A percentile compares a stretch with the other conserved stretches of the same genome.
phyloP scores from a whole-genome alignment of 164 flowering plant genomes.

The Tinospora cordifolia region DNA sequence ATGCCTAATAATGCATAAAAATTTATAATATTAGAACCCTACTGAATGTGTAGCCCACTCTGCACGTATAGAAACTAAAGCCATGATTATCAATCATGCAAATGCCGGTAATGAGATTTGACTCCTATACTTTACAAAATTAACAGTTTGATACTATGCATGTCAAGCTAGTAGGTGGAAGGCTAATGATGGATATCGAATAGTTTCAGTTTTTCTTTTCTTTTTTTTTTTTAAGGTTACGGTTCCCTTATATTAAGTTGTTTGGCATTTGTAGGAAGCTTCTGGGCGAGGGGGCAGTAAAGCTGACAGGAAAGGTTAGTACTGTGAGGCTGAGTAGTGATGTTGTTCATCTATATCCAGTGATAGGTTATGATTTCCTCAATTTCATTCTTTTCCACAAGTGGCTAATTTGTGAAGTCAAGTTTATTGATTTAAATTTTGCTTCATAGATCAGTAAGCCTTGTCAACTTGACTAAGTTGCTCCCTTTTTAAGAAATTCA shows the following conservation, averaged over 20 bases:
- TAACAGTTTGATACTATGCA: no score
- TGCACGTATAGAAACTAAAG: no score
- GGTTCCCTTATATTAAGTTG: not conserved
- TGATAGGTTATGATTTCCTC: not conserved
- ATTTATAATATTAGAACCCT: no score
- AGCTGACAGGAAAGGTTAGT: slow-evolving; percentile 16
- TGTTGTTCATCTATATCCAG: not conserved
- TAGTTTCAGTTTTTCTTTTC: not conserved
- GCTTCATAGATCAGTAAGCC: not conserved
- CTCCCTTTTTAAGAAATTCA: not conserved
- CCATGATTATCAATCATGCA: no score
- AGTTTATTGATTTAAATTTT: no score
- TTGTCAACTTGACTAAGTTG: not conserved
- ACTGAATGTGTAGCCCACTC: no score
- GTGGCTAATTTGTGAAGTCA: not conserved
- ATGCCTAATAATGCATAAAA: no score
- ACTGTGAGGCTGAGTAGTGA: not conserved
- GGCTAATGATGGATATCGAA: no score
- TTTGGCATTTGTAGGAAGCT: slow-evolving; percentile 8
- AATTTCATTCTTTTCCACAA: not conserved
- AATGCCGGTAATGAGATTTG: no score
- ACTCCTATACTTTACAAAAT: no score
- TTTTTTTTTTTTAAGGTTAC: not conserved
- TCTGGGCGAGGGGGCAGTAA: slow-evolving; percentile 7
- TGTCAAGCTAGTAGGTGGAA: no score